Percentiles rank a stretch among this genome's conserved stretches.
Conservation (phyloP, 2,329 filamentous ascomycete genomes). For the Exophiala spinifera region DNA sequence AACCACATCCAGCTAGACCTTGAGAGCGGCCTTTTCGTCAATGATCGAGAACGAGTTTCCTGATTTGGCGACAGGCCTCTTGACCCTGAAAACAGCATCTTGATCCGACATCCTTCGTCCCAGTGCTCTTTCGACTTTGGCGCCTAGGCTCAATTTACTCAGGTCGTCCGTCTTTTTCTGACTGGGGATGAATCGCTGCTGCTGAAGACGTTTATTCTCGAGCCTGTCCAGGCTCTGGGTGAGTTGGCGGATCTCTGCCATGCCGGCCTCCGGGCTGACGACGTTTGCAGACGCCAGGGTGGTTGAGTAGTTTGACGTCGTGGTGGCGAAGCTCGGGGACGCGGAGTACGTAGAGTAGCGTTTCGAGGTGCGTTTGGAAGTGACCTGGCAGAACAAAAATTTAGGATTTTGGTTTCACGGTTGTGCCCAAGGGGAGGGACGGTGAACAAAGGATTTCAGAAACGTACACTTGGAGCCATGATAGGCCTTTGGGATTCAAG, state of each 20-base stretch:
- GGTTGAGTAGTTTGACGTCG: conserved; percentile 38
- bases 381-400: conserved; percentile 20
- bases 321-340: conserved; percentile 46
- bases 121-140: conserved; percentile 85
- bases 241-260: conserved; percentile 69
- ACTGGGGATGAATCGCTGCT: conserved; percentile 76
- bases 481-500: conserved; percentile 56
- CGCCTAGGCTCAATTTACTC: conserved; percentile 81
- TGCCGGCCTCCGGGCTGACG: conserved; percentile 37
- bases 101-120: conserved; percentile 82
- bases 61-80: conserved; percentile 14
- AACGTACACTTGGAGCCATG: conserved; percentile 53
- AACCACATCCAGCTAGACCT: conserved; percentile 7
- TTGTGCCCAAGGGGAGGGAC: too few relatives aligned
- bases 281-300: conserved; percentile 22
- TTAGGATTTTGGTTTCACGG: background rate
- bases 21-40: conserved; percentile 17
- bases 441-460: conserved; percentile 17
- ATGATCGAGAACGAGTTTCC: conserved; percentile 14
- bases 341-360: conserved; percentile 54
- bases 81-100: conserved; percentile 57
- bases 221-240: conserved; percentile 79
- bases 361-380: conserved; percentile 50
- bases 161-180: conserved; percentile 78
- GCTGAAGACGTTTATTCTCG: conserved; percentile 79